Percentiles rank a stretch among this genome's conserved stretches.
phyloP scores from a whole-genome alignment of 495 filamentous ascomycete species.

The Penicillium fimorum region DNA sequence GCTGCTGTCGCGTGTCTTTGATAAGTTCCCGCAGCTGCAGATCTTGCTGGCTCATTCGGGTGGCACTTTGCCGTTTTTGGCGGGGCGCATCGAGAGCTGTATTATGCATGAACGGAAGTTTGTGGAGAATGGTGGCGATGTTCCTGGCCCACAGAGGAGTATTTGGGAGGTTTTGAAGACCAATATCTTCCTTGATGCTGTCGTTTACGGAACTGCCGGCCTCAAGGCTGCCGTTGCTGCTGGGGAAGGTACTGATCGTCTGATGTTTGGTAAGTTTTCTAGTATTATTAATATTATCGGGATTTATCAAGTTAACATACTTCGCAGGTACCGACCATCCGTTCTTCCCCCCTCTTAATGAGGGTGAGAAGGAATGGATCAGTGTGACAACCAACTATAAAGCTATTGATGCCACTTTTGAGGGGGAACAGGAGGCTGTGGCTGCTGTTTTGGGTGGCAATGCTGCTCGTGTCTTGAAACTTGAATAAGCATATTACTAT shows the following conservation, averaged over 20 bases:
- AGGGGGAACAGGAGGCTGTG: constrained; percentile 46
- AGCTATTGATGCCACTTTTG: constrained; percentile 64
- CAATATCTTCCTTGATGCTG: constrained; percentile 91
- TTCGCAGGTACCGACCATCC: constrained; percentile 78
- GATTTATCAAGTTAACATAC: constrained; percentile 12
- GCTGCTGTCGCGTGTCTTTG: constrained; percentile 81
- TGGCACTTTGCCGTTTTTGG: constrained; percentile 84
- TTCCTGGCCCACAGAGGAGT: constrained; percentile 50
- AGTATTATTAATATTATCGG: background rate
- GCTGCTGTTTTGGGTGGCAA: constrained; percentile 65
- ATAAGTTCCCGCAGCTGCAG: constrained; percentile 65
- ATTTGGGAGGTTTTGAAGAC: constrained; percentile 79
- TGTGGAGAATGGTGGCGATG: constrained; percentile 49
- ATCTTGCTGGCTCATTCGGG: constrained; percentile 86
- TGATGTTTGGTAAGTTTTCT: constrained; percentile 66
- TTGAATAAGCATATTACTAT: constrained; percentile 36
- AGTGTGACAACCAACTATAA: constrained; percentile 78
- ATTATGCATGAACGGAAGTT: constrained; percentile 75
- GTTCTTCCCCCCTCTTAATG: constrained; percentile 82
- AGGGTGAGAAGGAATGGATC: constrained; percentile 65
- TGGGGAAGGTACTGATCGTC: constrained; percentile 56
- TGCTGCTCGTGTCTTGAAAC: constrained; percentile 60
- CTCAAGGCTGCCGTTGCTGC: constrained; percentile 66
- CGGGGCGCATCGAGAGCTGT: constrained; percentile 85
- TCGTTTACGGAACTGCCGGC: constrained; percentile 74